Evolutionary conservation across 192 early-diverging fungal genomes (phyloP).

Genomic region (Mortierella alpina): DNA sequence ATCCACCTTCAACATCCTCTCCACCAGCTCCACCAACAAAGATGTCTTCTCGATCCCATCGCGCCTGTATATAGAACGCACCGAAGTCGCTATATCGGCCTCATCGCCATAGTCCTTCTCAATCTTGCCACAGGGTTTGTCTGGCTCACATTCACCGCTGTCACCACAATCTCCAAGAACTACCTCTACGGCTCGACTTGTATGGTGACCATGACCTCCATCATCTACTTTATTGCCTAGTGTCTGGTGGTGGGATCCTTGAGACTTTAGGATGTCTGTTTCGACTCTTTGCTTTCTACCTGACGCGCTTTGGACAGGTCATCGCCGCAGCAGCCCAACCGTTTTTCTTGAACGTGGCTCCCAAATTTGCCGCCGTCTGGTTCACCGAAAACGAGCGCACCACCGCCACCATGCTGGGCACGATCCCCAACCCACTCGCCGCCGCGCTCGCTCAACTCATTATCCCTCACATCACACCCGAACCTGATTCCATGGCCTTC

Average conservation of each 20-base stretch:
- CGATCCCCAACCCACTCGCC: slow-evolving; percentile 54
- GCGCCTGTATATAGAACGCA: slow-evolving; percentile 39
- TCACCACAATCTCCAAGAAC: slow-evolving; percentile 32
- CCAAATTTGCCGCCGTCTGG: slow-evolving; percentile 65
- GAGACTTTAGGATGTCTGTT: slow-evolving; percentile 57
- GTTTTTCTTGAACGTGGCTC: slow-evolving; percentile 61
- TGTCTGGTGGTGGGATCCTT: slow-evolving; percentile 48
- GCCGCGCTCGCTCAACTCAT: slow-evolving; percentile 59
- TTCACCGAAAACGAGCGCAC: slow-evolving; percentile 55
- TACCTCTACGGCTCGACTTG: slow-evolving; percentile 38
- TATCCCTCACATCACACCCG: slow-evolving; percentile 50
- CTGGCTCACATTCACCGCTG: slow-evolving; percentile 59
- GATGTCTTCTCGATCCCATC: not conserved
- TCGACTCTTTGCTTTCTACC: slow-evolving; percentile 50
- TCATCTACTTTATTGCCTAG: slow-evolving; percentile 53
- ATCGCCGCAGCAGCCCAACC: slow-evolving; percentile 58
- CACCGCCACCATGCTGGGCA: slow-evolving; percentile 59
- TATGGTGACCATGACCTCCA: slow-evolving; percentile 51
- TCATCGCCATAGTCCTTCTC: slow-evolving; percentile 53
- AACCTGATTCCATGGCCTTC: slow-evolving; percentile 10
- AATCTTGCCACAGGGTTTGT: slow-evolving; percentile 56
- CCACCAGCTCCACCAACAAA: not conserved
- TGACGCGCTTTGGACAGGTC: slow-evolving; percentile 58
- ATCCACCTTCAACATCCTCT: not conserved
- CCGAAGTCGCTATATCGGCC: slow-evolving; percentile 53